Evolutionary conservation across 176 grass and related monocot species (phyloP).

Genomic region (Paspalum notatum): DNA sequence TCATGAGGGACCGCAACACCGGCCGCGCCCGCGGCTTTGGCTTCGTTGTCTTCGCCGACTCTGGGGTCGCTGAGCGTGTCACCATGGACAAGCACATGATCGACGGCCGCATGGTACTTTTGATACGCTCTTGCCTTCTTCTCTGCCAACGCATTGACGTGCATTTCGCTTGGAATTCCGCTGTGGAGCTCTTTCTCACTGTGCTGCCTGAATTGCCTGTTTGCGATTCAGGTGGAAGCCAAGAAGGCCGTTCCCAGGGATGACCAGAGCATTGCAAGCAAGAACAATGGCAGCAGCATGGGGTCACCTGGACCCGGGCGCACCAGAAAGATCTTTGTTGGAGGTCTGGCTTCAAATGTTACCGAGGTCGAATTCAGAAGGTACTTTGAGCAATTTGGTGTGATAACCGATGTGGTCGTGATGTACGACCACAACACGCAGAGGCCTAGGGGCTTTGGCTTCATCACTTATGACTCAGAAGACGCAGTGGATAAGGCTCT

Average conservation of each 20-base stretch:
- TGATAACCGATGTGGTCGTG: conserved; percentile 87
- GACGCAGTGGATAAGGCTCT: conserved; percentile 82
- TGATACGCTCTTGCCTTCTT: not conserved
- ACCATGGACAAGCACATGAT: conserved; percentile 96
- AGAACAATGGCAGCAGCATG: conserved; percentile 64
- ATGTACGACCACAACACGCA: conserved; percentile 98
- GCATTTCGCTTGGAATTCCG: conserved; percentile 46
- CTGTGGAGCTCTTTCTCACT: conserved; percentile 28
- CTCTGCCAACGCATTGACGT: not conserved
- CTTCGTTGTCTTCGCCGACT: conserved; percentile 81
- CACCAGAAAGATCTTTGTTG: conserved; percentile 96
- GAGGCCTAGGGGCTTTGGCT: conserved; percentile 92
- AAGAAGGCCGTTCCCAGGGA: conserved; percentile 95
- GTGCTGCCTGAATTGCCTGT: conserved; percentile 24
- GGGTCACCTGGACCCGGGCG: conserved; percentile 73
- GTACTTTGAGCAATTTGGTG: conserved; percentile 94
- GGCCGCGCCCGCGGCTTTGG: conserved; percentile 94
- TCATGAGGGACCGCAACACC: conserved; percentile 90
- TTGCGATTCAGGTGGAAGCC: conserved; percentile 73
- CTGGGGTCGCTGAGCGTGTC: conserved; percentile 67
- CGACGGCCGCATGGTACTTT: conserved; percentile 88
- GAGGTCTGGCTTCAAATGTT: conserved; percentile 80
- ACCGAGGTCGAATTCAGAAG: conserved; percentile 88
- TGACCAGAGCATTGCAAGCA: conserved; percentile 74
- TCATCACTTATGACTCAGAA: conserved; percentile 97